Evolutionary conservation across 768 basidiomycete species (phyloP), one percentile per base, ranked within the genome.

Genomic region (Phaffia tasmanica): DNA sequence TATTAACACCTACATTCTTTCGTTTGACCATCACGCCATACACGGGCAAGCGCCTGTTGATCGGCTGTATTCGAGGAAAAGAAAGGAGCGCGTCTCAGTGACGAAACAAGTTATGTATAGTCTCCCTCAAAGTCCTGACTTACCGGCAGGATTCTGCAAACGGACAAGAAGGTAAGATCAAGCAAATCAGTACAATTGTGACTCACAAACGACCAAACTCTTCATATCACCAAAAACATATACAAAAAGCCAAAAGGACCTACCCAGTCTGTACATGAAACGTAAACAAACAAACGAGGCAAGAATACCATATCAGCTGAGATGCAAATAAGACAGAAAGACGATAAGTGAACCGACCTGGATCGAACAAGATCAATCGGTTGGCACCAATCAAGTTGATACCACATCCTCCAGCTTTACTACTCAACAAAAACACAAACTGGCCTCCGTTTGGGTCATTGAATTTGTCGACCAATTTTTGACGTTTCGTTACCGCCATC

Each of bases 1-100:
- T 14, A 15, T 25, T 21, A 27, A 74, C 35, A 42, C 87, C 62
- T 73, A 92, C 94, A 99, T 78, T 95, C 93, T 83, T 98, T 98
- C 84, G 95, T 99, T 76, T 98, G 94, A 0, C 94, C 94, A 73
- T 99, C 94, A 78, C 94, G 88, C 94, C 94, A 99, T 11, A 99
- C 94, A 75, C 94, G 90, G 54, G 94, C 94, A 6, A 99, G 81
- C 9, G 94, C 94, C 75, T 99, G 94, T 75, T 98, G 95, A 76
- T 99, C 94, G 30, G 93, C 62, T 46, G 57, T 25, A 23, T 11
- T 5, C 35, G 35, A 42, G 35, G 11, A 42, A 6, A 46, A 30
- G 21, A 1, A 57, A 21, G 19, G 6, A 47, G 16, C 16, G n/a
- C n/a, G 15, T n/a, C 49, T 62, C 48, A 62, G 48, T 29, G 8